These are phyloP conservation scores for Boletellus sp. DNA, from an alignment of 768 basidiomycete species.

Conservation along the genomic window DNA sequence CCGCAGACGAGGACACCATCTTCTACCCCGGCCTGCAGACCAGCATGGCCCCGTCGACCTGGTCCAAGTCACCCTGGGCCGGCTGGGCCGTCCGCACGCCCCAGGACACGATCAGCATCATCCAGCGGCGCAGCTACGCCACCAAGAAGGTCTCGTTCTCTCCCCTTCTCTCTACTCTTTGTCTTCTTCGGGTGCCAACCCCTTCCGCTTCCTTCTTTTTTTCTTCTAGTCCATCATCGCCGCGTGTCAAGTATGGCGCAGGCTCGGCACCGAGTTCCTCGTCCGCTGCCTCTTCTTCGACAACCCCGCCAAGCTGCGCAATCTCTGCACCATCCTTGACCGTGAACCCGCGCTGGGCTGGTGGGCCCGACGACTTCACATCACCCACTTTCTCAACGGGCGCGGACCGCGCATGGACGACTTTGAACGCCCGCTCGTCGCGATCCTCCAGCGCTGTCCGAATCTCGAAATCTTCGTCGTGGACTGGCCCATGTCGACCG, in stretches of 20 bases:
- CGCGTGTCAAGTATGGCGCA: constrained; percentile 63
- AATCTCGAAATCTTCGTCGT: constrained; percentile 73
- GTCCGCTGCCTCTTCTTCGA: constrained; percentile 69
- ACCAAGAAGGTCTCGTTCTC: constrained; percentile 57
- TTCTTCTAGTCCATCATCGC: constrained; percentile 55
- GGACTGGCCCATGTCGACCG: constrained; percentile 56
- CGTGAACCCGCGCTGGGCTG: constrained; percentile 54
- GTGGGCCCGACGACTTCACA: constrained; percentile 72
- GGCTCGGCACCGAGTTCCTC: constrained; percentile 59
- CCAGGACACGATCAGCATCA: constrained; percentile 51
- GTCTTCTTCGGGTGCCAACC: background rate
- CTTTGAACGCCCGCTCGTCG: constrained; percentile 51
- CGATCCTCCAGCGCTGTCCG: constrained; percentile 61
- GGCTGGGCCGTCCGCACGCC: constrained; percentile 61
- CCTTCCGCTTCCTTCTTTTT: background rate
- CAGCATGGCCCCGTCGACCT: constrained; percentile 58
- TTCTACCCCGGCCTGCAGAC: constrained; percentile 60
- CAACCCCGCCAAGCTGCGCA: constrained; percentile 51
- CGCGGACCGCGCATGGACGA: constrained; percentile 43
- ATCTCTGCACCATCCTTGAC: constrained; percentile 51
- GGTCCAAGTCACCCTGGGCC: constrained; percentile 48
- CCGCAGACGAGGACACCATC: constrained; percentile 67
- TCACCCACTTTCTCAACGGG: constrained; percentile 48
- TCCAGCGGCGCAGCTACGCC: constrained; percentile 58
- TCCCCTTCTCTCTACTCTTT: background rate